Evolutionary conservation across 1,284 basidiomycete genomes (phyloP).

Genomic region (Pseudozyma thailandica): DNA sequence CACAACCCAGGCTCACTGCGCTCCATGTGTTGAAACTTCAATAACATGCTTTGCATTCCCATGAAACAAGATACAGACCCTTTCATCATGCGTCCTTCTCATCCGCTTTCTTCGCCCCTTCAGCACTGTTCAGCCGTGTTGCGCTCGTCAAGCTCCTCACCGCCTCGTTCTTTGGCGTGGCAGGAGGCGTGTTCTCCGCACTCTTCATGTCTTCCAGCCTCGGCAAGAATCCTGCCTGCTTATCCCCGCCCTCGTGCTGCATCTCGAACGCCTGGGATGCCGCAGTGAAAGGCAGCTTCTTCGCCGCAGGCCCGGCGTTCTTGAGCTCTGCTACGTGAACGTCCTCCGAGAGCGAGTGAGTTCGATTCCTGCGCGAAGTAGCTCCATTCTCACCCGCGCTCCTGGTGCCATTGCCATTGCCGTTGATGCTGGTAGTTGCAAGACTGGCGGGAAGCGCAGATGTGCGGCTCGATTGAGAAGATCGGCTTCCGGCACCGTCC

Average conservation of each 20-base stretch:
- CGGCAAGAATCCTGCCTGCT: slow-evolving; percentile 31
- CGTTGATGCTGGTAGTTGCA: slow-evolving; percentile 22
- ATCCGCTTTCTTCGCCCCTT: too few relatives aligned
- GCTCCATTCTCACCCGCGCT: slow-evolving; percentile 3
- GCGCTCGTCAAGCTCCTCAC: slow-evolving; percentile 6
- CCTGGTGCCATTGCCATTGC: slow-evolving; percentile 13
- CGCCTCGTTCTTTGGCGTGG: slow-evolving; percentile 33
- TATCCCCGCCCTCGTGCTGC: slow-evolving; percentile 33
- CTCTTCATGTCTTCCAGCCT: slow-evolving; percentile 51
- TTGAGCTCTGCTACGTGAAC: slow-evolving; percentile 47
- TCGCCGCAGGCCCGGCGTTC: slow-evolving; percentile 42
- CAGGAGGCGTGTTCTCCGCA: slow-evolving; percentile 50
- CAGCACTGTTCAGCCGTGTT: too few relatives aligned
- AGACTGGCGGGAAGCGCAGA: slow-evolving; percentile 35
- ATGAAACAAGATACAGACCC: too few relatives aligned
- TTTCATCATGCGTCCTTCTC: too few relatives aligned
- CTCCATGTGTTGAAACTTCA: too few relatives aligned
- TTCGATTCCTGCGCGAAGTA: slow-evolving; percentile 37
- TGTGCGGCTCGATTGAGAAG: slow-evolving; percentile 19
- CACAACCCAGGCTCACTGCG: too few relatives aligned
- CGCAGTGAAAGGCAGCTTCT: slow-evolving; percentile 45
- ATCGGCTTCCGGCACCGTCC: slow-evolving; percentile 20
- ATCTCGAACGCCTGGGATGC: slow-evolving; percentile 50
- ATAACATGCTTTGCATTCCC: too few relatives aligned
- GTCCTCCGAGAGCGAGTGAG: slow-evolving; percentile 51